Evolutionary conservation across 306 rosid species (phyloP).

Genomic region (Medicago arabica): DNA sequence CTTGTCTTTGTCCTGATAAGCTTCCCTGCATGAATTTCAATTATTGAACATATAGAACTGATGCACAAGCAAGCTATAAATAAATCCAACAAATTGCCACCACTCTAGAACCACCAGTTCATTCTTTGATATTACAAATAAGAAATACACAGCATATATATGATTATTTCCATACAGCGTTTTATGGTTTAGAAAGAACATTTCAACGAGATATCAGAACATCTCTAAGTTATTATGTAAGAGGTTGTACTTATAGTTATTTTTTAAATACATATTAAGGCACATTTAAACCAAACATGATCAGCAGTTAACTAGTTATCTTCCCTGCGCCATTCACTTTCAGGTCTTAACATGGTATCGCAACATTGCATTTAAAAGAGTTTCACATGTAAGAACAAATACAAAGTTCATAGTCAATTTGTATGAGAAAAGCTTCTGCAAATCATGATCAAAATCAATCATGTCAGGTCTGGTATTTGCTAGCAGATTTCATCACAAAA

Average conservation of each 20-base stretch:
- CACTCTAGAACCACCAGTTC: conserved; percentile 3
- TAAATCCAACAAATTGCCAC: conserved; percentile 29
- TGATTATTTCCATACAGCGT: conserved; percentile 19
- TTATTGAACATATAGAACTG: conserved; percentile 36
- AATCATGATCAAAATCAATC: neutral
- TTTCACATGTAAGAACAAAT: neutral
- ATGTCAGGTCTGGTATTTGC: neutral
- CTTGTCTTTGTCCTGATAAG: conserved; percentile 96
- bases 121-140: conserved; percentile 10
- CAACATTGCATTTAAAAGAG: neutral
- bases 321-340: neutral
- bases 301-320: conserved; percentile 2
- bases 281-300: neutral
- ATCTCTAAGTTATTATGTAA: conserved; percentile 2
- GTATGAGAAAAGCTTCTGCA: neutral
- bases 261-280: neutral
- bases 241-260: neutral
- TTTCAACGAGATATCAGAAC: conserved; percentile 1
- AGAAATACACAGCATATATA: conserved; percentile 12
- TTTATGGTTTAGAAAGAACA: conserved; percentile 15
- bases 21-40: conserved; percentile 75
- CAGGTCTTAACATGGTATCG: neutral
- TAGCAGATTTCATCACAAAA: conserved; percentile 1
- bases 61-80: conserved; percentile 42
- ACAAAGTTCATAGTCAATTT: neutral